Conservation (phyloP, 148 eudicot species). For the Selenicereus undatus region DNA sequence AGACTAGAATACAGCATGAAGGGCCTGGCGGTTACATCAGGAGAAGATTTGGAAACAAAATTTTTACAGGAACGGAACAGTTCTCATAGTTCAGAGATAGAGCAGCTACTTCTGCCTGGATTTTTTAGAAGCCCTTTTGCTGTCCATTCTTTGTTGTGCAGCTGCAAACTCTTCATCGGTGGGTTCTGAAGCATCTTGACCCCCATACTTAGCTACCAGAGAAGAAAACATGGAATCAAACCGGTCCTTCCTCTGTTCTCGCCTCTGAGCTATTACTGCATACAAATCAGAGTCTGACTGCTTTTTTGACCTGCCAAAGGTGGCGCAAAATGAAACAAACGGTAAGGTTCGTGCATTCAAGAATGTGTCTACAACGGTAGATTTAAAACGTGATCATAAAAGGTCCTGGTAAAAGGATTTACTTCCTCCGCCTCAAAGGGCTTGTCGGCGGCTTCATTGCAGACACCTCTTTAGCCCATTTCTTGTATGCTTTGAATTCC, state of each 20-base stretch:
- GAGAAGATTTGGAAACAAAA: neutral
- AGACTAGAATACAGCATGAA: neutral
- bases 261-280: slow-evolving; percentile 74
- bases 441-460: slow-evolving; percentile 88
- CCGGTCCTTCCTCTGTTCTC: slow-evolving; percentile 60
- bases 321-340: neutral
- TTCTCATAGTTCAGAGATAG: neutral
- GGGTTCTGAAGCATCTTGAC: slow-evolving; percentile 51
- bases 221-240: slow-evolving; percentile 84
- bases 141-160: slow-evolving; percentile 53
- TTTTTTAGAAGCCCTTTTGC: slow-evolving; percentile 40
- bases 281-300: slow-evolving; percentile 51
- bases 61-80: slow-evolving; percentile 6
- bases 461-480: slow-evolving; percentile 77
- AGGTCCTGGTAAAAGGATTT: slow-evolving; percentile 15
- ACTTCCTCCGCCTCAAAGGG: slow-evolving; percentile 68
- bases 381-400: neutral
- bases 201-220: slow-evolving; percentile 63
- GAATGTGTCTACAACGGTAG: neutral
- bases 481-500: slow-evolving; percentile 73
- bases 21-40: neutral
- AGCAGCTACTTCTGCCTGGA: slow-evolving; percentile 24
- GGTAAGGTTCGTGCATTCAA: neutral
- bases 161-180: slow-evolving; percentile 92
- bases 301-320: slow-evolving; percentile 50